Base-by-base conservation (phyloP, 2,329 filamentous ascomycete species). In the Aspergillus sp. region DNA sequence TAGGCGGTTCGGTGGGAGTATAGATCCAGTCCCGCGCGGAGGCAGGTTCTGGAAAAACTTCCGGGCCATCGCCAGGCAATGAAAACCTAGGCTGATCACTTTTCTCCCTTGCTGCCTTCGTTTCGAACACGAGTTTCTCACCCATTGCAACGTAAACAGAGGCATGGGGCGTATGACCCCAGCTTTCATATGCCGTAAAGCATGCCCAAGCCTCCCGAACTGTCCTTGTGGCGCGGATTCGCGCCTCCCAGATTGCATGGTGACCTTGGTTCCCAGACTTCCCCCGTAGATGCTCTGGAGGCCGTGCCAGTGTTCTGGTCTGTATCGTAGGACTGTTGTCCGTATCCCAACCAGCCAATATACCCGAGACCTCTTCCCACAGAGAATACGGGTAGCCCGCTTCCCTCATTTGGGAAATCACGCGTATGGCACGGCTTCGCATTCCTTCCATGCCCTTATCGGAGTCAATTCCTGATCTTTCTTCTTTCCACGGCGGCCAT, bases 401-500 rank as follows among this genome's bases (percentile, higher is more conserved):
- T 66, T 86, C 82, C 55, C 74, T 77, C 82, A 86, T 86, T 55
- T 81, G 80, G 40, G 73, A 70, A 46, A 88, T 68, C 6, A 84
- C 80, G 39, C 80, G 76, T 57, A 79, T 79, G n/a, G 84, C 84
- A 56, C 82, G 80, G 56, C 84, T 86, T 31, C 76, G 76, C 59
- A 84, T 84, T 57, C 84, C 80, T 41, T 84, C 80, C 46, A 80
- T 79, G 11, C 79, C 81, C 55, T 84, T 81, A 14, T 79, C 75
- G n/a, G 79, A 78, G 65, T 88, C 85, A 66, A 87, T 83, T 1
- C 83, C 84, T 15, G 83, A 80, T 53, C 78, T 83, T 47, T 85
- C 81, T 66, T 84, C 80, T 68, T 86, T 87, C 84, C 85, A 88
- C 0, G 86, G 86, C 14, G 86, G 86, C 86, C 86, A 88, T 7